Base-by-base conservation (phyloP, 2,329 filamentous ascomycete species). In the Fusarium longipes region DNA sequence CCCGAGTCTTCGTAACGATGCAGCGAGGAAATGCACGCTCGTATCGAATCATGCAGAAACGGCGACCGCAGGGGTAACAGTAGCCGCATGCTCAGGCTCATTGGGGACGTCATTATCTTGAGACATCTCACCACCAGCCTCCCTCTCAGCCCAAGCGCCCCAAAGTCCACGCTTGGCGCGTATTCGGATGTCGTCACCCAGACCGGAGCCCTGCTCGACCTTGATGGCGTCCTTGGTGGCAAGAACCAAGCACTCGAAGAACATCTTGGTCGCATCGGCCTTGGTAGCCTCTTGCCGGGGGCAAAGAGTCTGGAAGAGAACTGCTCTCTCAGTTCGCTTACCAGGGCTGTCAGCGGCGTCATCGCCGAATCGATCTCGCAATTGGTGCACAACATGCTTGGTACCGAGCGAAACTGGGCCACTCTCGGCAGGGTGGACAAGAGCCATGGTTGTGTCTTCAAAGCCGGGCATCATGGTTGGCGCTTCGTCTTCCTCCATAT, bases 181-280 rank as follows among this genome's bases (percentile, higher is more conserved):
- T 59, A 99, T 91, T 59, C 90, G 86, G 74, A 99, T 93, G 15
- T 91, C 87, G 4, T 89, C 91, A 48, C 94, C 94, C 25, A 98
- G 86, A 35, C 85, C 86, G 64, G 89, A 83, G 47, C 87, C 86
- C 79, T 99, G 96, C 77, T 98, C 95, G 25, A 98, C 93, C 80
- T 97, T 97, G 81, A 99, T 92, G 27, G 96, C 96, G 77, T 99
- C 96, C 82, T 99, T 99, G 39, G 96, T 99, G 7, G 95, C 96
- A 44, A 99, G 85, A 5, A 99, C 96, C 24, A 99, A 84, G 54
- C 96, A 91, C 81, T 99, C 96, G 74, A 99, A 99, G 82, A 99
- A 99, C 93, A 99, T 97, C 85, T 97, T 97, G 40, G 96, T 99
- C 1, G 96, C 96, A 73, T 98, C 96, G 10, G 91, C 91, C 78